Conservation (phyloP, 257 asterid genomes). For the Knoxia roxburghii region DNA sequence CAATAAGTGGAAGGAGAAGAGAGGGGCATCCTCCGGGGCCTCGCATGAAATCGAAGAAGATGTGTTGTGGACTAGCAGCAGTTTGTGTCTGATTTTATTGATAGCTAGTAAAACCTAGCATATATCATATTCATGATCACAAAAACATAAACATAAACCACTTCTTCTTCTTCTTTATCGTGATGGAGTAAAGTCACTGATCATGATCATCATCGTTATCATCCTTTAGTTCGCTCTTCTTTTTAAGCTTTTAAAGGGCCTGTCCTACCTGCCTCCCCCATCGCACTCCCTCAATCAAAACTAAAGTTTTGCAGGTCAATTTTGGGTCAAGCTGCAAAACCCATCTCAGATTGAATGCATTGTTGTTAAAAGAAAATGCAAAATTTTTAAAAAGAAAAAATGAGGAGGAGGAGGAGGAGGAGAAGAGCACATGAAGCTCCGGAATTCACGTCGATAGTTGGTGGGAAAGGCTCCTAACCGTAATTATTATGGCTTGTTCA, state of each 20-base stretch:
- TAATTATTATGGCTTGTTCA: slow-evolving; percentile 45
- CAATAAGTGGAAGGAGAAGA: too few relatives aligned
- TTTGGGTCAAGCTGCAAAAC: too few relatives aligned
- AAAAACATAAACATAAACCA: too few relatives aligned
- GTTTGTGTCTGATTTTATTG: slow-evolving; percentile 13
- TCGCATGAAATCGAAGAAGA: slow-evolving; percentile 21
- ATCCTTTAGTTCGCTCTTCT: neutral
- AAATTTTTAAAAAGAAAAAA: neutral
- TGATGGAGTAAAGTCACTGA: slow-evolving; percentile 1
- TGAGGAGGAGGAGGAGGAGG: slow-evolving; percentile 12
- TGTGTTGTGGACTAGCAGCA: neutral
- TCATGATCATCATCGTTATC: neutral
- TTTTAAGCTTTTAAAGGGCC: slow-evolving; percentile 7
- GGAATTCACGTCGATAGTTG: slow-evolving; percentile 37
- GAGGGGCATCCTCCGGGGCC: slow-evolving; percentile 2
- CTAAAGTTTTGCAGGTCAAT: too few relatives aligned
- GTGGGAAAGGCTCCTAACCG: slow-evolving; percentile 37
- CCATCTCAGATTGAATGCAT: too few relatives aligned
- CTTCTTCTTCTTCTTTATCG: slow-evolving; percentile 5
- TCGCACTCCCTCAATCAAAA: too few relatives aligned
- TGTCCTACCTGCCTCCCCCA: too few relatives aligned
- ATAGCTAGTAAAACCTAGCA: too few relatives aligned
- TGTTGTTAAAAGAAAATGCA: neutral
- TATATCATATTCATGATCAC: too few relatives aligned
- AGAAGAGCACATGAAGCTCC: slow-evolving; percentile 41